These are phyloP conservation scores for Phaseolus lunatus DNA, from an alignment of 306 rosid genomes.

Conservation along the genomic window DNA sequence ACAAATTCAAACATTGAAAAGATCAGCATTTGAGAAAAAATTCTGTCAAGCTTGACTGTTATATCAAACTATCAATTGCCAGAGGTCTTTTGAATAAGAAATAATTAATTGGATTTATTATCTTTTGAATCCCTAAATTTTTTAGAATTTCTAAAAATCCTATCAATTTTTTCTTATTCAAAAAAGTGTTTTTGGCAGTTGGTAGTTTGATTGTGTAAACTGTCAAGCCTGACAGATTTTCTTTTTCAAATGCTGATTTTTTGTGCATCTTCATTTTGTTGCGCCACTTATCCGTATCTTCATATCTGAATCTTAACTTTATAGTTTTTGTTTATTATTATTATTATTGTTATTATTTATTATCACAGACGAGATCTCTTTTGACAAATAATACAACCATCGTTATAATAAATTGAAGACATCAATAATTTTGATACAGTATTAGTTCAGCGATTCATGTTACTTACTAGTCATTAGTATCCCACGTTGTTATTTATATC, in stretches of 20 bases:
- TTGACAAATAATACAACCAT: not conserved
- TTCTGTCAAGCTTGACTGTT: too few species aligned
- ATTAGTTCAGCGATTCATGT: conserved; percentile 6
- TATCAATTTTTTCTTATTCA: not conserved
- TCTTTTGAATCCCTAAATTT: not conserved
- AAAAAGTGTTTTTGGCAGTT: not conserved
- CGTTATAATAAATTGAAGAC: not conserved
- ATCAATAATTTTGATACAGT: not conserved
- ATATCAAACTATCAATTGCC: too few species aligned
- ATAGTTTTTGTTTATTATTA: not conserved
- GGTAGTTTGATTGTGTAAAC: not conserved
- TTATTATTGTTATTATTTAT: too few species aligned
- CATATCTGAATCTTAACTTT: conserved; percentile 22
- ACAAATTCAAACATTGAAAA: too few species aligned
- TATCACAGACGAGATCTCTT: not conserved
- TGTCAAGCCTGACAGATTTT: not conserved
- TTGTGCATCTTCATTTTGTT: conserved; percentile 17
- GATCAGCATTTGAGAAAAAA: too few species aligned
- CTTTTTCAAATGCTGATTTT: not conserved
- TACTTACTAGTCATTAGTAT: conserved; percentile 6
- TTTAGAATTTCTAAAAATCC: too few species aligned
- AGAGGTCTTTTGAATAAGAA: too few species aligned
- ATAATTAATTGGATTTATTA: too few species aligned
- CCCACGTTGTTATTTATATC: not conserved
- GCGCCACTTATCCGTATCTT: not conserved